phyloP scores from a whole-genome alignment of 176 grass and related monocot genomes.

The Cenchrus americanus region DNA sequence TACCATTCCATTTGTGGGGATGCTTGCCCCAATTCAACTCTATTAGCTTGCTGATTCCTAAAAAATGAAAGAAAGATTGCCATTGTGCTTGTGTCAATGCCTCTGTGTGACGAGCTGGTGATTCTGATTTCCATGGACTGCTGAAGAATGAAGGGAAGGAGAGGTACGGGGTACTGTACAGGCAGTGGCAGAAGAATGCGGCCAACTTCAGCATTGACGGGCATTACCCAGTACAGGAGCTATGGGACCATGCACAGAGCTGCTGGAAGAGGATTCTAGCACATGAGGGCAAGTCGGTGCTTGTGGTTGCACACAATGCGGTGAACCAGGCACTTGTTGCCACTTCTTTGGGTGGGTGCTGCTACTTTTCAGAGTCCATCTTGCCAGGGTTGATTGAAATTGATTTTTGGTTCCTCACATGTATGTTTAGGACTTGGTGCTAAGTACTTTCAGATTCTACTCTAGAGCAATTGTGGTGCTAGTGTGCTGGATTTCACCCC shows the following conservation, averaged over 20 bases:
- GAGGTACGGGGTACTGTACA: constrained; percentile 56
- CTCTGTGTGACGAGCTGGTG: too few relatives aligned
- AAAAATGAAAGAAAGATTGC: too few relatives aligned
- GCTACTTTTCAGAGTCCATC: not conserved
- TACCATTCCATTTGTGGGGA: too few relatives aligned
- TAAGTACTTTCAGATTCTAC: constrained; percentile 76
- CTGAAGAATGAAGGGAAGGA: constrained; percentile 92
- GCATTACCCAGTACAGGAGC: constrained; percentile 79
- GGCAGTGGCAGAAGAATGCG: constrained; percentile 81
- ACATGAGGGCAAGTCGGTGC: constrained; percentile 77
- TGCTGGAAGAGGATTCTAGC: constrained; percentile 84
- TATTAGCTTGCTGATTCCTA: too few relatives aligned
- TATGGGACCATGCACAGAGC: constrained; percentile 72
- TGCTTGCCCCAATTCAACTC: too few relatives aligned
- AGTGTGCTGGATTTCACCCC: constrained; percentile 88
- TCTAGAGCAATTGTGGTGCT: constrained; percentile 93
- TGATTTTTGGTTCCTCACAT: not conserved
- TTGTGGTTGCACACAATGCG: constrained; percentile 95
- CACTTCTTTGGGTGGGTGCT: constrained; percentile 66
- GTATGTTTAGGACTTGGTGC: constrained; percentile 68
- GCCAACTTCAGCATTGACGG: constrained; percentile 78
- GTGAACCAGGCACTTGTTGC: constrained; percentile 90
- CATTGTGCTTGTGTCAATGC: too few relatives aligned
- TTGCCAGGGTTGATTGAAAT: not conserved
- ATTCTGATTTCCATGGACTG: constrained; percentile 53